phyloP scores from a whole-genome alignment of 1,284 basidiomycete species.

The Austropuccinia psidii region DNA sequence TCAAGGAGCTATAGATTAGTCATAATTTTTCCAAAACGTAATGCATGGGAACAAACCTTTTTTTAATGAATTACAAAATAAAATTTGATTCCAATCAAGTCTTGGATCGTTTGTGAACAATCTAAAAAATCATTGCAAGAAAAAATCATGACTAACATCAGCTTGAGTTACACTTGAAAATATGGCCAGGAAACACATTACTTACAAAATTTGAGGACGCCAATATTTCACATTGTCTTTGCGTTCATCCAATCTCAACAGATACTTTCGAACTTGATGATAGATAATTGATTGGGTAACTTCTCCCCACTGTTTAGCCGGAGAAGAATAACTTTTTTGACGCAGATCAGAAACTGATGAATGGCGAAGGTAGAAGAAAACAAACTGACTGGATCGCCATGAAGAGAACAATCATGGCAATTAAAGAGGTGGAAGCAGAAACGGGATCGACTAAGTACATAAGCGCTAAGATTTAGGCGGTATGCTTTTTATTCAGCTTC shows the following conservation, averaged over 20 bases:
- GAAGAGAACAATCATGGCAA: constrained; percentile 29
- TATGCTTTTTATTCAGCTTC: background rate
- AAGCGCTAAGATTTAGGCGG: background rate
- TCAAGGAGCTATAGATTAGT: no score
- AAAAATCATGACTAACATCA: no score
- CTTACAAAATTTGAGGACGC: constrained; percentile 34
- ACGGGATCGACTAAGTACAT: constrained; percentile 33
- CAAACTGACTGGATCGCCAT: constrained; percentile 25
- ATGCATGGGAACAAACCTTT: no score
- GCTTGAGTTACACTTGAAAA: background rate
- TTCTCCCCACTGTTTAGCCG: constrained; percentile 33
- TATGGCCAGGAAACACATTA: background rate
- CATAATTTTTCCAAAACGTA: no score
- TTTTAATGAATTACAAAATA: constrained; percentile 35
- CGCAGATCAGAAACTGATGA: background rate
- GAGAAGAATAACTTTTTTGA: constrained; percentile 25
- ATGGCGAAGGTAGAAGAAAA: background rate
- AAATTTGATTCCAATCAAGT: constrained; percentile 35
- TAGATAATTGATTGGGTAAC: constrained; percentile 35
- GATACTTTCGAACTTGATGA: constrained; percentile 35
- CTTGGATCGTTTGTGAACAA: constrained; percentile 29
- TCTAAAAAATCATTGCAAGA: background rate
- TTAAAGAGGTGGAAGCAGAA: constrained; percentile 21
- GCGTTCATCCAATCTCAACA: constrained; percentile 30
- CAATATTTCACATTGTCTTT: constrained; percentile 36